These are phyloP conservation scores for Yarrowia sp. DNA, from an alignment of 805 yeast genomes.

Conservation along the genomic window DNA sequence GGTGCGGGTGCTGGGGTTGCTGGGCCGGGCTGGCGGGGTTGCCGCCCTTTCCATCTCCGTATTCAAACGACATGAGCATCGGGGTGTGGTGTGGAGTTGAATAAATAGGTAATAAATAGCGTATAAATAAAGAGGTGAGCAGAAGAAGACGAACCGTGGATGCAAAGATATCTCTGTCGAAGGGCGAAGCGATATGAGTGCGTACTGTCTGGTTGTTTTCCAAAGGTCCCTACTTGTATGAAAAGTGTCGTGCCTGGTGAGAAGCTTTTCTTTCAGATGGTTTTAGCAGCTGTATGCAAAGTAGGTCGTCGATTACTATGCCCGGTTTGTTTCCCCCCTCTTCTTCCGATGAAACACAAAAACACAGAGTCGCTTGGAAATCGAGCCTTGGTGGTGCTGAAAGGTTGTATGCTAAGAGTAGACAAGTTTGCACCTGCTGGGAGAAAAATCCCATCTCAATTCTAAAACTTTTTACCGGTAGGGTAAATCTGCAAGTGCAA, in stretches of 20 bases:
- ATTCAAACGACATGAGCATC: slow-evolving; percentile 40
- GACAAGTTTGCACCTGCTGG: slow-evolving; percentile 31
- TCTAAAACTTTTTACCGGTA: slow-evolving; percentile 33
- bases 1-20: slow-evolving; percentile 12
- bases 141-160: neutral
- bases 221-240: too few species aligned
- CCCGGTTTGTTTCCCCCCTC: slow-evolving; percentile 39
- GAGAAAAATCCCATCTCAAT: slow-evolving; percentile 17
- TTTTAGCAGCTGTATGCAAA: neutral
- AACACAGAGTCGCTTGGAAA: slow-evolving; percentile 23
- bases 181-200: too few species aligned
- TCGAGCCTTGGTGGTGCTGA: slow-evolving; percentile 17
- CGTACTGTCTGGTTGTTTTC: neutral
- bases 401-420: slow-evolving; percentile 26
- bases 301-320: slow-evolving; percentile 1
- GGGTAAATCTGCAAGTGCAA: slow-evolving; percentile 37
- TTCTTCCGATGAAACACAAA: slow-evolving; percentile 39
- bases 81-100: slow-evolving; percentile 11
- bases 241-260: too few species aligned
- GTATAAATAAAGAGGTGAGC: slow-evolving; percentile 26
- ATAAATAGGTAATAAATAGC: slow-evolving; percentile 37
- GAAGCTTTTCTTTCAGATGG: too few species aligned
- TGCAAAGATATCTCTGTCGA: too few species aligned
- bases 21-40: slow-evolving; percentile 7
- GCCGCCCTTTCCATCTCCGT: slow-evolving; percentile 34